Base-by-base conservation (phyloP, 73 alveolate genomes). In the Uronychia setigera region DNA sequence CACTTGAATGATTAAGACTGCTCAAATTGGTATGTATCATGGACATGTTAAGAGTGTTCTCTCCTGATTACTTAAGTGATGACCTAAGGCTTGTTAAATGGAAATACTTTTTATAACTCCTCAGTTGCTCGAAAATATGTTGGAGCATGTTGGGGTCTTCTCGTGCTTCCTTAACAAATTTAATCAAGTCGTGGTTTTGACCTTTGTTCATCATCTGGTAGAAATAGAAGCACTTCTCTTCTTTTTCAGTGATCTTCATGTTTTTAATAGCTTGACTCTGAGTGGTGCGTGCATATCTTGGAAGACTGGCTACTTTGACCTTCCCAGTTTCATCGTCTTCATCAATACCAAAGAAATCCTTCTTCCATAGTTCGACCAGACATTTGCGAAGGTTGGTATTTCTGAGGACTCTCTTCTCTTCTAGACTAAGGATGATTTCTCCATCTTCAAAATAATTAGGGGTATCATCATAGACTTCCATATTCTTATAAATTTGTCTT, bases 161-260 rank as follows among this genome's bases (percentile, higher is more conserved):
- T 11, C 67, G 67, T 11, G 19, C 67, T 11, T 46, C 67, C 67
- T 19, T 5, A 5, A 46, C 67, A 46, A 46, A 46, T 19, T 46
- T 5, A 5, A 11, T 19, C 67, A 46, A 46, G 19, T 46, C 19
- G 67, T 5, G 5, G 67, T 19, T 46, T 46, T 5, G n/a, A 5
- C 19, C 19, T 19, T 19, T 19, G 19, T 46, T 5, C n/a, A 46
- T 5, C 5, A 46, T 19, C 19, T 46, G 67, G 67, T 46, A 46
- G 67, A 46, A 46, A 19, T 46, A 46, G 67, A 46, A 46, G 67
- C 67, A 46, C 67, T 46, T 46, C 67, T 46, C 67, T 46, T 46
- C 67, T 19, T 46, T 46, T 5, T 5, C 5, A 46, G 67, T 11
- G 67, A 46, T 46, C 67, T 46, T 46, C n/a, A 46, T 5, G 67